Percentiles rank a stretch among this genome's conserved stretches.
phyloP scores from a whole-genome alignment of 306 rosid genomes.

The Citrullus colocynthis region DNA sequence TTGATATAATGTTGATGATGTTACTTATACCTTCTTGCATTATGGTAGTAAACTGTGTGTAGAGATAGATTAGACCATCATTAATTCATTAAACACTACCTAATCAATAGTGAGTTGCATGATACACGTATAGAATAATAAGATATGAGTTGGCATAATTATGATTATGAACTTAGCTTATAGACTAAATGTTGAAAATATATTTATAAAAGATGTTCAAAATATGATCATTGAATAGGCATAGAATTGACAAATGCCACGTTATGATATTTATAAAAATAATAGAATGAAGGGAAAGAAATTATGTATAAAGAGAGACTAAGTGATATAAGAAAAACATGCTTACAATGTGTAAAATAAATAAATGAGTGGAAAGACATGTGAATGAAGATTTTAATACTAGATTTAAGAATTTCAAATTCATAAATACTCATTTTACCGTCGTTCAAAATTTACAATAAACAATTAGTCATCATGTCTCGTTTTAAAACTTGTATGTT shows the following conservation, averaged over 20 bases:
- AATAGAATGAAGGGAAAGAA: no score
- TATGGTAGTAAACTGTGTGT: not conserved
- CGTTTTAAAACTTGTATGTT: no score
- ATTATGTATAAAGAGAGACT: no score
- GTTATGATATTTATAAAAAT: no score
- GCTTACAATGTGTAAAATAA: no score
- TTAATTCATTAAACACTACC: not conserved
- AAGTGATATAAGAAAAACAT: no score
- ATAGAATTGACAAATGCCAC: not conserved
- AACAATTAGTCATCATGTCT: no score
- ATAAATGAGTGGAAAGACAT: no score
- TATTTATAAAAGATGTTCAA: not conserved
- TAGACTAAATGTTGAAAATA: not conserved
- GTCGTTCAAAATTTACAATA: no score
- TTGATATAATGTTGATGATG: not conserved
- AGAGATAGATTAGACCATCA: not conserved
- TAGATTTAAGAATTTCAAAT: no score
- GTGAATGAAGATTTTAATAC: no score
- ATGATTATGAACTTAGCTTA: not conserved
- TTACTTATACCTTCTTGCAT: not conserved
- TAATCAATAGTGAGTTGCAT: not conserved
- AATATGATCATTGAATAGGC: not conserved
- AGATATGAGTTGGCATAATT: slow-evolving; percentile 2
- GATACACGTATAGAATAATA: not conserved
- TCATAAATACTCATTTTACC: no score